Evolutionary conservation across 805 yeast genomes (phyloP).

Genomic region (Pichia exigua): DNA sequence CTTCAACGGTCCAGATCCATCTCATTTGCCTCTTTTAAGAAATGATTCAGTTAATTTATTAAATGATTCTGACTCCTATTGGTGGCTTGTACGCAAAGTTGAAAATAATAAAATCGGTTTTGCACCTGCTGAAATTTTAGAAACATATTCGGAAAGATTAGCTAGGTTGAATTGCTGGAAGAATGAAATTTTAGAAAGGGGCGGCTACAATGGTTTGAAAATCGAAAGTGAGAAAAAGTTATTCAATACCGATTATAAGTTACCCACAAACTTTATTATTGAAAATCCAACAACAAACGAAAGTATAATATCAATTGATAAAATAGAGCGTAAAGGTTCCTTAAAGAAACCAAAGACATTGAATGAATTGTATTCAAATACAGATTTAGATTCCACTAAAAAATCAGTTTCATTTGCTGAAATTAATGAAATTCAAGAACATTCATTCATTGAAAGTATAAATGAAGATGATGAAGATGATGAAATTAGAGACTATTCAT

Average conservation of each 20-base stretch:
- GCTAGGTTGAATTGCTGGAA: slow-evolving; percentile 91
- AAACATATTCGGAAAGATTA: slow-evolving; percentile 82
- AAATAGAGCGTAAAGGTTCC: slow-evolving; percentile 17
- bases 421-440: slow-evolving; percentile 3
- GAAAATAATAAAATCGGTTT: slow-evolving; percentile 57
- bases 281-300: slow-evolving; percentile 3
- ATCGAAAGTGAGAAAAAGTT: slow-evolving; percentile 22
- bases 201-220: slow-evolving; percentile 14
- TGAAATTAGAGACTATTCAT: not conserved
- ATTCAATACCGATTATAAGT: slow-evolving; percentile 19
- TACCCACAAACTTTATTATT: not conserved
- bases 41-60: slow-evolving; percentile 78
- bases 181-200: slow-evolving; percentile 62
- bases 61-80: slow-evolving; percentile 86
- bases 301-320: slow-evolving; percentile 12
- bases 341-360: slow-evolving; percentile 6
- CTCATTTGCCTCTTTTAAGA: slow-evolving; percentile 72
- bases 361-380: not conserved
- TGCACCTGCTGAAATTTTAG: slow-evolving; percentile 93
- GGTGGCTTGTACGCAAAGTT: slow-evolving; percentile 79
- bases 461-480: slow-evolving; percentile 25
- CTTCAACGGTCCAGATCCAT: slow-evolving; percentile 86
- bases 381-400: slow-evolving; percentile 5
- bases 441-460: not conserved
- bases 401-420: slow-evolving; percentile 27